Conservation (phyloP, 2,329 filamentous ascomycete genomes). For the Sporothrix humicola region DNA sequence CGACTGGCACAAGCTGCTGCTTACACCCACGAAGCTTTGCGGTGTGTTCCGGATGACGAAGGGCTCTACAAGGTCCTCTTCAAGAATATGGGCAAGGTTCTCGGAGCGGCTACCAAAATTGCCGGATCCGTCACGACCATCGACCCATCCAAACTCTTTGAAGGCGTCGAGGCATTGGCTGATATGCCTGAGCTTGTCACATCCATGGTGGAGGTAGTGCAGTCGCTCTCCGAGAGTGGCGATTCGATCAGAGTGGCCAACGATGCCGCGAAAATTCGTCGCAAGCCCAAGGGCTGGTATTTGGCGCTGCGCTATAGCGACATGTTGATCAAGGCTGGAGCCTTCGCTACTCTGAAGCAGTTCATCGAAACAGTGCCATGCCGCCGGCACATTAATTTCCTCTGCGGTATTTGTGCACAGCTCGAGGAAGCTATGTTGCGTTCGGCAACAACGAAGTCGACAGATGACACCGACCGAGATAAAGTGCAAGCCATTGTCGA, state of each 20-base stretch:
- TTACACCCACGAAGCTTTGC: conserved; percentile 17
- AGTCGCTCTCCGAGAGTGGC: neutral
- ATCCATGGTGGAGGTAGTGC: neutral
- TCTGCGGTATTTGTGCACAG: neutral
- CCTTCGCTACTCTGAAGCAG: neutral
- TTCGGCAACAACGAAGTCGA: no score
- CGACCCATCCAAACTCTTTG: conserved; percentile 2
- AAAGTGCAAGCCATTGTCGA: no score
- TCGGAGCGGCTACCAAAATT: neutral
- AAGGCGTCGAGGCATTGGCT: neutral
- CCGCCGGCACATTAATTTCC: neutral
- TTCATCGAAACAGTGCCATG: neutral
- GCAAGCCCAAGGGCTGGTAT: neutral
- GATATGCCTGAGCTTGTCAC: neutral
- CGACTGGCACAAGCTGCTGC: neutral
- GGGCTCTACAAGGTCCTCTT: neutral
- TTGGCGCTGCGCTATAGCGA: neutral
- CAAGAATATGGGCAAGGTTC: neutral
- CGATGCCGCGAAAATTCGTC: neutral
- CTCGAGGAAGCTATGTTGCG: neutral
- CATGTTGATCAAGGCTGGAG: conserved; percentile 1
- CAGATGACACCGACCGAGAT: no score
- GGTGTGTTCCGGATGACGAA: neutral
- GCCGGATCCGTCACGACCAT: neutral
- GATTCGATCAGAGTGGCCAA: neutral